phyloP scores from a whole-genome alignment of 345 rosid species.

The Physaria fendleri region DNA sequence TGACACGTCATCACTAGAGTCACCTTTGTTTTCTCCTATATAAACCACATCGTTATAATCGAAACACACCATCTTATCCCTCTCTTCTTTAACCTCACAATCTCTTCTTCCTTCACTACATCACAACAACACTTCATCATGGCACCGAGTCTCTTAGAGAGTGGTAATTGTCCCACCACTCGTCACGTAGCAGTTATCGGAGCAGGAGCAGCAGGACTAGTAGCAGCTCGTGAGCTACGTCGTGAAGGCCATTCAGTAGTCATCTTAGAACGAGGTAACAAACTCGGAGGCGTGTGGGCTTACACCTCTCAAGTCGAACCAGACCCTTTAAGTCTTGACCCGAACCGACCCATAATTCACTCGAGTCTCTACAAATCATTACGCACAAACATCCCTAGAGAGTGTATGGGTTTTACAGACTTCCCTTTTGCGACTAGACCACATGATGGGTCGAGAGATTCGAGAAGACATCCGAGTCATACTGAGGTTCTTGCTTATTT shows the following conservation, averaged over 20 bases:
- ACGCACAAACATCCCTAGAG: conserved; percentile 86
- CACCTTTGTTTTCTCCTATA: background rate
- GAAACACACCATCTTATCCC: conserved; percentile 8
- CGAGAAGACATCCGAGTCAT: conserved; percentile 73
- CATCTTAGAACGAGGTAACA: conserved; percentile 56
- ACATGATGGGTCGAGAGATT: conserved; percentile 38
- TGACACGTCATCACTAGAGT: conserved; percentile 14
- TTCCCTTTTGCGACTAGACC: conserved; percentile 53
- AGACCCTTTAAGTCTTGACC: conserved; percentile 68
- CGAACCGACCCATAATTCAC: conserved; percentile 49
- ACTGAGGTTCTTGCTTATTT: conserved; percentile 62
- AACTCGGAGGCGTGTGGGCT: conserved; percentile 83
- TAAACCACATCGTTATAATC: conserved; percentile 22
- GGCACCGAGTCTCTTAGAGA: conserved; percentile 8
- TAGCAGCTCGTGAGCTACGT: conserved; percentile 70
- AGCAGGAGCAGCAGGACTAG: conserved; percentile 87
- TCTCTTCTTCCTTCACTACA: conserved; percentile 5
- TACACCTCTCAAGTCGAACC: conserved; percentile 57
- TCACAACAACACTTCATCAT: conserved; percentile 5
- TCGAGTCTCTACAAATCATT: conserved; percentile 72
- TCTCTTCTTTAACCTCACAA: conserved; percentile 7
- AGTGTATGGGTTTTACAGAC: conserved; percentile 74
- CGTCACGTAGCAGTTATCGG: conserved; percentile 79
- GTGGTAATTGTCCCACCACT: background rate
- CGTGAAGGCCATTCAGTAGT: conserved; percentile 76